Conservation (phyloP, 192 early-diverging fungal genomes). For the Lobosporangium transversale region DNA sequence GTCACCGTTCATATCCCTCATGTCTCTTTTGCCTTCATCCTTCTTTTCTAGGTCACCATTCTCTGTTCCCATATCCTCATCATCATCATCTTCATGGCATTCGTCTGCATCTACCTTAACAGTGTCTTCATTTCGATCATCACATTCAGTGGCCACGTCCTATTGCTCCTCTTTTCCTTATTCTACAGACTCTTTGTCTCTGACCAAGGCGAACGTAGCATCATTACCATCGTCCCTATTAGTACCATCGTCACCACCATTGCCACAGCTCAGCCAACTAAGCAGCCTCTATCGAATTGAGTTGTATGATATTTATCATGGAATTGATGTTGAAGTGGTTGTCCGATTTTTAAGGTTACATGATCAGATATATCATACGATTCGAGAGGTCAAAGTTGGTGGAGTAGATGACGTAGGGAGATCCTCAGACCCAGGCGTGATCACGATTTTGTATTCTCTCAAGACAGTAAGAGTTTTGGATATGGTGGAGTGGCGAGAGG, state of each 20-base stretch:
- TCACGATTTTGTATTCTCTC: conserved; percentile 16
- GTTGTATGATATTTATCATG: conserved; percentile 26
- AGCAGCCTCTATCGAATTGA: conserved; percentile 22
- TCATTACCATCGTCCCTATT: no score
- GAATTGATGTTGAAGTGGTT: conserved; percentile 25
- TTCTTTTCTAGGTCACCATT: conserved; percentile 6
- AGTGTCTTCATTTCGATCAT: conserved; percentile 17
- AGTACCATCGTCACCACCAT: no score
- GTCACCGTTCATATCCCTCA: conserved; percentile 18
- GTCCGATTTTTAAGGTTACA: conserved; percentile 31
- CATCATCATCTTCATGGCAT: conserved; percentile 8
- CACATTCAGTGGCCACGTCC: conserved; percentile 1
- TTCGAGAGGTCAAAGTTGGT: conserved; percentile 41
- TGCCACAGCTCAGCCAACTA: conserved; percentile 12
- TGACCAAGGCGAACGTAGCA: no score
- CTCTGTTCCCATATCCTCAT: neutral
- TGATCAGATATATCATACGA: conserved; percentile 17
- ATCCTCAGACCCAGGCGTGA: conserved; percentile 17
- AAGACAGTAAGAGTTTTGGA: conserved; percentile 26
- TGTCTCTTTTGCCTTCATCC: conserved; percentile 24
- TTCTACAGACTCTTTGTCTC: neutral
- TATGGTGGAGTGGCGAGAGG: conserved; percentile 46
- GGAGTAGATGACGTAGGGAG: conserved; percentile 29
- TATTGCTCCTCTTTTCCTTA: no score
- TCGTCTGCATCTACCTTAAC: conserved; percentile 6